Conservation (phyloP, 2,329 filamentous ascomycete species). For the Stagonosporopsis chrysanthemi region DNA sequence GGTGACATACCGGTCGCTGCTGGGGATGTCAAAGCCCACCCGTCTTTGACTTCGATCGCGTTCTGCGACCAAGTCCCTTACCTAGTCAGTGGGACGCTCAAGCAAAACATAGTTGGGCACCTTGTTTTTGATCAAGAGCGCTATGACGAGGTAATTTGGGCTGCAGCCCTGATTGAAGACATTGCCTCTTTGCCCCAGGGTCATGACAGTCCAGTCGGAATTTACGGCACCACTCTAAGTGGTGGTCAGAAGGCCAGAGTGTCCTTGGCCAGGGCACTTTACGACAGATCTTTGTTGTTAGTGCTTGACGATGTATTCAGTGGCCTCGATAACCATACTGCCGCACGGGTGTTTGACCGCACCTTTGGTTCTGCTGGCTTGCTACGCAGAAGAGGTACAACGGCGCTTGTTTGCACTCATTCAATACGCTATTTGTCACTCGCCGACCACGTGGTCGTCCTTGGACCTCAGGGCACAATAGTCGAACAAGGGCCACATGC, state of each 20-base stretch:
- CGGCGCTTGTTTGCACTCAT: conserved; percentile 18
- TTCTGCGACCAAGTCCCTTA: conserved; percentile 52
- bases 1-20: conserved; percentile 19
- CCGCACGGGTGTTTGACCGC: conserved; percentile 41
- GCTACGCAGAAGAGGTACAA: conserved; percentile 40
- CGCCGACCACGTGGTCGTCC: neutral
- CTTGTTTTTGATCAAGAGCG: neutral
- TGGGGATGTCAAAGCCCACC: neutral
- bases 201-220: conserved; percentile 4
- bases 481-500: neutral
- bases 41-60: conserved; percentile 27
- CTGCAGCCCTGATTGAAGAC: neutral
- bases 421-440: neutral
- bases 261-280: conserved; percentile 45
- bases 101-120: conserved; percentile 9
- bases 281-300: conserved; percentile 51
- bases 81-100: conserved; percentile 7
- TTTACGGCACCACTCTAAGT: conserved; percentile 49
- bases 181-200: neutral
- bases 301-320: conserved; percentile 58
- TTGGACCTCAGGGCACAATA: neutral
- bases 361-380: conserved; percentile 53
- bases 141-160: neutral
- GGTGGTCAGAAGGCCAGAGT: conserved; percentile 43
- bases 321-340: conserved; percentile 50